A percentile compares a stretch with the other conserved stretches of the same genome.
These are phyloP conservation scores for Brassica juncea DNA, from an alignment of 345 rosid genomes.

Conservation along the genomic window DNA sequence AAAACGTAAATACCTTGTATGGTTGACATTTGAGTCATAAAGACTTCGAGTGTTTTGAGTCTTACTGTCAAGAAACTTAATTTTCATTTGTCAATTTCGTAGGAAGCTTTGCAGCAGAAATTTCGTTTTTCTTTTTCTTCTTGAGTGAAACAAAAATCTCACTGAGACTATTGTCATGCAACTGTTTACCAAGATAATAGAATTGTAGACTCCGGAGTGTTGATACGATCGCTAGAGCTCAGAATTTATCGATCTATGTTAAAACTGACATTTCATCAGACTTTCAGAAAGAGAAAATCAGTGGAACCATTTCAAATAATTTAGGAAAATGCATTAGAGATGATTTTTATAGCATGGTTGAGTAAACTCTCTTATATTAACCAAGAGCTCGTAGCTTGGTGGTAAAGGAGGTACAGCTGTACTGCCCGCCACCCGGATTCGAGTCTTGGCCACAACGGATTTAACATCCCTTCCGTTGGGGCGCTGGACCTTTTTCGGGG, in stretches of 20 bases:
- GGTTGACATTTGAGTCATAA: not conserved
- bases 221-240: too few relatives aligned
- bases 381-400: too few relatives aligned
- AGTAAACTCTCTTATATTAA: too few relatives aligned
- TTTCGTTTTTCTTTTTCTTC: not conserved
- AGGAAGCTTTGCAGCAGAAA: too few relatives aligned
- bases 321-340: not conserved
- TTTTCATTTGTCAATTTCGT: too few relatives aligned
- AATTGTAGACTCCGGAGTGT: too few relatives aligned
- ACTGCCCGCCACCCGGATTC: too few relatives aligned
- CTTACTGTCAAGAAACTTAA: not conserved
- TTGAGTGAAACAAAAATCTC: not conserved
- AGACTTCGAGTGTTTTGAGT: not conserved
- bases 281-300: not conserved
- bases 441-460: too few relatives aligned
- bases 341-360: not conserved
- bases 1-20: not conserved
- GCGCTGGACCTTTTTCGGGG: too few relatives aligned
- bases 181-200: not conserved
- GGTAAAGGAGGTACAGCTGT: too few relatives aligned
- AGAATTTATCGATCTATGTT: not conserved
- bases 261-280: not conserved
- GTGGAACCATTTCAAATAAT: not conserved
- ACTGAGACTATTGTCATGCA: not conserved
- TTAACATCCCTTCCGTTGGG: too few relatives aligned